Base-by-base conservation (phyloP, 2,329 filamentous ascomycete genomes). In the Fusarium nisikadoi region DNA sequence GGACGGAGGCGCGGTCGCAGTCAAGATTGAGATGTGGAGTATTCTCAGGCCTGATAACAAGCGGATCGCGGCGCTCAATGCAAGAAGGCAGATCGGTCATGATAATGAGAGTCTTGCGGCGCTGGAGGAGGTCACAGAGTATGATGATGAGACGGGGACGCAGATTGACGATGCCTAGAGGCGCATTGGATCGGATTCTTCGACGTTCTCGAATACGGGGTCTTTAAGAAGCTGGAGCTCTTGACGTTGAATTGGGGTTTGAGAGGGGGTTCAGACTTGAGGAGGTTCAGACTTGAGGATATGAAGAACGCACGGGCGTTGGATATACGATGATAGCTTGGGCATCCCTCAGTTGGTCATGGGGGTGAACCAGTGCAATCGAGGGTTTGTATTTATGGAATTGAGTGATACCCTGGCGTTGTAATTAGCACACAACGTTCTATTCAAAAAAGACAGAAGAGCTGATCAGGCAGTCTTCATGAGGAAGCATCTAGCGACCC, bases 1-100 rank as follows among this genome's bases (percentile, higher is more conserved):
- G 14, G 62, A 70, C 5, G 65, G 63, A 9, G 68, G 58, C 63
- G 78, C 59, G 6, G 76, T 83, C 2, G 54, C 81, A 0, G 77
- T 87, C 31, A 80, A 79, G 4, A 78, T 82, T 0, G 63, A 70
- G 20, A 79, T 84, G 74, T 84, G 82, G 59, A 80, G 78, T 0
- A 72, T 79, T 4, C 70, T 83, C 29, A 79, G 77, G 31, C 82
- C 84, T 0, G 82, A 86, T 65, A 78, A 74, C 39, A 78, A 70
- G 43, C 57, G 76, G 6, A 79, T 81, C 20, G 69, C 62, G 19
- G 62, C 58, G 6, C 66, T 77, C 2, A 55, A 65, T 17, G 72
- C 71, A 2, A 61, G 65, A 23, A 69, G 79, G 2, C 68, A 68
- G 25, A 62, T 52, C n/a, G 64, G 54, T 9, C 62, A 66, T 5